Evolutionary conservation across 805 yeast genomes (phyloP).

Genomic region (Yamadazyma kitorensis): DNA sequence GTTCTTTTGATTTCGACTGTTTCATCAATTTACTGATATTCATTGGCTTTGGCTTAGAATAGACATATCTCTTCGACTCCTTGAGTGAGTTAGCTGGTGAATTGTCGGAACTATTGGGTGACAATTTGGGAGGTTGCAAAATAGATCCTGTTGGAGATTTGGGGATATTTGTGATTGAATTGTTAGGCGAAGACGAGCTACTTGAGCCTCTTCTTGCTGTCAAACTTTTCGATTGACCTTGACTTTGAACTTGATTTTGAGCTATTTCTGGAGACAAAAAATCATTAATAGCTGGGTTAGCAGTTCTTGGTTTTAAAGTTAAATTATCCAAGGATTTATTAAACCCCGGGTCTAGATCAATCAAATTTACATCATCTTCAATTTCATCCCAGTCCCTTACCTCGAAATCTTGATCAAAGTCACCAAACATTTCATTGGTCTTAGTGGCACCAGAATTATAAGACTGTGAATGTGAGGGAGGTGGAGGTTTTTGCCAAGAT

Average conservation of each 20-base stretch:
- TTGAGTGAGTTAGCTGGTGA: conserved; percentile 11
- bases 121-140: conserved; percentile 6
- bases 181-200: conserved; percentile 11
- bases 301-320: conserved; percentile 13
- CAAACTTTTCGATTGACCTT: not conserved
- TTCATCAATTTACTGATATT: conserved; percentile 33
- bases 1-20: conserved; percentile 7
- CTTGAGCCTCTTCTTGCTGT: conserved; percentile 6
- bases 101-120: conserved; percentile 10
- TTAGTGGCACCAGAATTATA: conserved; percentile 5
- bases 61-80: conserved; percentile 20
- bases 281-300: too few species aligned
- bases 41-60: conserved; percentile 39
- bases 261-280: not conserved
- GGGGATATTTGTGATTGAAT: too few species aligned
- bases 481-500: conserved; percentile 25
- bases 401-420: conserved; percentile 37
- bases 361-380: conserved; percentile 44
- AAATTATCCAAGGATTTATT: conserved; percentile 23
- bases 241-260: conserved; percentile 6
- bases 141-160: too few species aligned
- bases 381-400: conserved; percentile 26
- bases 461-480: not conserved
- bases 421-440: conserved; percentile 29
- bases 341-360: conserved; percentile 66